Evolutionary conservation across 345 rosid species (phyloP).

Genomic region (Clarkia xantiana): DNA sequence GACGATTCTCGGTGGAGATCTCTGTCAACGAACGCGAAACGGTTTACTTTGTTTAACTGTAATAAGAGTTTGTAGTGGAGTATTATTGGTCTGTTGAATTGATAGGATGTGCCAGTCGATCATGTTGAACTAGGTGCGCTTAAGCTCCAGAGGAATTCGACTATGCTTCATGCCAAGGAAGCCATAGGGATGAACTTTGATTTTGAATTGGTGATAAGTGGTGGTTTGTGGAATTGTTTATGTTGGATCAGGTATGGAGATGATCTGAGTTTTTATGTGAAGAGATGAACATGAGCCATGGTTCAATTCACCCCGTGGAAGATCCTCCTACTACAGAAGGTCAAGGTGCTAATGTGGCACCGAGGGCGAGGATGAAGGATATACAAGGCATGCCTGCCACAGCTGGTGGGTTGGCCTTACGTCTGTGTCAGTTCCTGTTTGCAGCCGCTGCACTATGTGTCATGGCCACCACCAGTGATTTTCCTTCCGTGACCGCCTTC

Average conservation of each 20-base stretch:
- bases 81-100: too few species aligned
- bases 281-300: conserved; percentile 85
- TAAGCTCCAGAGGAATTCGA: too few species aligned
- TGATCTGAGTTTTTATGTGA: conserved; percentile 21
- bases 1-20: conserved; percentile 1
- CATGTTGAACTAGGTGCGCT: too few species aligned
- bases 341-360: conserved; percentile 19
- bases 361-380: conserved; percentile 56
- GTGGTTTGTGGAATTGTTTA: background rate
- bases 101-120: too few species aligned
- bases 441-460: conserved; percentile 44
- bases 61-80: too few species aligned
- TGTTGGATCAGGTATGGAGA: conserved; percentile 8
- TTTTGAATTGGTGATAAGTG: background rate
- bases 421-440: conserved; percentile 42
- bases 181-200: too few species aligned
- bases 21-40: background rate
- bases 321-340: conserved; percentile 41
- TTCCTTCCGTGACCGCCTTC: conserved; percentile 63
- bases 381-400: conserved; percentile 68
- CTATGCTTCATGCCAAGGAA: too few species aligned
- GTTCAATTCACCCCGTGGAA: conserved; percentile 62
- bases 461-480: conserved; percentile 61
- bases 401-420: conserved; percentile 45
- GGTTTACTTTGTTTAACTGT: too few species aligned